These are phyloP conservation scores for Mycena sp. DNA, from an alignment of 1,284 basidiomycete species.

Conservation along the genomic window DNA sequence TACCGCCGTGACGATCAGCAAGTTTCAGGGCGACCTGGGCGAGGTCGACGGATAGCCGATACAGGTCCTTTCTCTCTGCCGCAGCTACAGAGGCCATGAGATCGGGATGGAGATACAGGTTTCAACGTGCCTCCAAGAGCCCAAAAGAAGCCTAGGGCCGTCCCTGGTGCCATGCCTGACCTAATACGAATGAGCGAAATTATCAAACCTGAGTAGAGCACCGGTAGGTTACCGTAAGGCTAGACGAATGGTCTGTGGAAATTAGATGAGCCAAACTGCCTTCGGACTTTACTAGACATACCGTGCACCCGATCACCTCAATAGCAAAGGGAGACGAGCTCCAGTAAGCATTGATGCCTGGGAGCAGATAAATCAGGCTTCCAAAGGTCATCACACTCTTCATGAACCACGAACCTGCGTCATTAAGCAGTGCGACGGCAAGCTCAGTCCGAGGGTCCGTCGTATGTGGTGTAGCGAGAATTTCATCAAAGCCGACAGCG, in stretches of 20 bases:
- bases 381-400: neutral
- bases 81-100: slow-evolving; percentile 49
- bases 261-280: neutral
- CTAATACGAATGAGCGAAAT: slow-evolving; percentile 42
- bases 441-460: slow-evolving; percentile 66
- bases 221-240: slow-evolving; percentile 59
- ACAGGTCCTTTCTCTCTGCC: slow-evolving; percentile 67
- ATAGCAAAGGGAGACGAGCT: slow-evolving; percentile 60
- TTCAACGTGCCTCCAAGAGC: slow-evolving; percentile 62
- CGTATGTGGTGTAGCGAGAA: slow-evolving; percentile 67
- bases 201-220: neutral
- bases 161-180: slow-evolving; percentile 72
- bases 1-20: slow-evolving; percentile 68
- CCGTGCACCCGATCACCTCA: slow-evolving; percentile 72
- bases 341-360: slow-evolving; percentile 76
- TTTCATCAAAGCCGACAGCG: slow-evolving; percentile 72
- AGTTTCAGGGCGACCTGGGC: slow-evolving; percentile 72
- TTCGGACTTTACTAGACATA: slow-evolving; percentile 42
- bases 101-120: neutral
- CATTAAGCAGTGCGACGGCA: slow-evolving; percentile 70
- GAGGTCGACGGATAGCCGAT: slow-evolving; percentile 72
- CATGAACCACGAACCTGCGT: slow-evolving; percentile 59
- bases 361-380: neutral
- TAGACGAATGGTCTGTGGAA: slow-evolving; percentile 65
- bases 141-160: slow-evolving; percentile 76